These are phyloP conservation scores for Kodamaea leandrae DNA, from an alignment of 805 yeast genomes.

Conservation along the genomic window DNA sequence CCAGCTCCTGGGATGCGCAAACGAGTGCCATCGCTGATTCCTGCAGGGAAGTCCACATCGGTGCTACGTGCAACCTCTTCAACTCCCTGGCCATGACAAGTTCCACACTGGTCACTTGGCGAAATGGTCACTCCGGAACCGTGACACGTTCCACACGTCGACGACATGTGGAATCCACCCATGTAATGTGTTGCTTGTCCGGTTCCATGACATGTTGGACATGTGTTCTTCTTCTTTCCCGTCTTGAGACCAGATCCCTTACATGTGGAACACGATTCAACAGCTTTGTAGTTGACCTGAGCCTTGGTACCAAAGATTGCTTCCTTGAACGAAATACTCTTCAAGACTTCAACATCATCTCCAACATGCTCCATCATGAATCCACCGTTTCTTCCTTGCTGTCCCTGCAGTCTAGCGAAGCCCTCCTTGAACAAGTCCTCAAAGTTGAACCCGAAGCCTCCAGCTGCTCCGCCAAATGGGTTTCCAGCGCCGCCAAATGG, in stretches of 20 bases:
- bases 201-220: constrained; percentile 87
- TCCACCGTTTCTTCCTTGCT: constrained; percentile 39
- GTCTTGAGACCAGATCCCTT: constrained; percentile 80
- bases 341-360: constrained; percentile 78
- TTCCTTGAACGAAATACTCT: constrained; percentile 76
- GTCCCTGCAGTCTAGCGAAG: constrained; percentile 39
- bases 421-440: constrained; percentile 50
- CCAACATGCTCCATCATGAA: constrained; percentile 82
- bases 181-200: constrained; percentile 84
- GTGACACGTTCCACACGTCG: constrained; percentile 83
- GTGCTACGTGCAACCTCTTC: constrained; percentile 64
- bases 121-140: constrained; percentile 84
- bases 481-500: constrained; percentile 31
- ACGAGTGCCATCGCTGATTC: constrained; percentile 82
- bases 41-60: constrained; percentile 82
- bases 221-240: constrained; percentile 72
- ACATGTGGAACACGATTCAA: constrained; percentile 78
- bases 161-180: constrained; percentile 96
- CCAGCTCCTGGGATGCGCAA: constrained; percentile 86
- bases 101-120: constrained; percentile 63
- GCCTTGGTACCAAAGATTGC: constrained; percentile 77
- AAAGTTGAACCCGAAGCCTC: constrained; percentile 50
- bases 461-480: constrained; percentile 33
- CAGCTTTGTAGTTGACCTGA: constrained; percentile 65
- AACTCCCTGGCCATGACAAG: constrained; percentile 92